Evolutionary conservation across 768 basidiomycete species (phyloP), one percentile per base, ranked within the genome.

Genomic region (Hygrophorus pudorinus): DNA sequence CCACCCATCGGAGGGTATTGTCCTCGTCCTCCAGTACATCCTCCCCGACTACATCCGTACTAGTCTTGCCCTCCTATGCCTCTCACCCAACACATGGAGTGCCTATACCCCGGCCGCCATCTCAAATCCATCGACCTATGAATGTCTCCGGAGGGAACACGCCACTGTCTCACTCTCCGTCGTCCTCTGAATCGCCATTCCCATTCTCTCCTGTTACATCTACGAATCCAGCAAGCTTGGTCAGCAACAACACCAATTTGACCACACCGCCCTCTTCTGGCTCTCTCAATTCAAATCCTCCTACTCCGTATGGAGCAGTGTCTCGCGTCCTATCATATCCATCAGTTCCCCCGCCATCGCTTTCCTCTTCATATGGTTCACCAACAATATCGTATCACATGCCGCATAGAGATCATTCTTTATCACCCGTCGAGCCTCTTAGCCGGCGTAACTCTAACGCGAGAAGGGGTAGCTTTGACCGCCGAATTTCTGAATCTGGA

Each of bases 261-360:
- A 90, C 86, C 3, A 87, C 83, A 28, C 86, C 87, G 3, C 79
- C 83, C 1, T 79, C 81, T 3, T 77, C 79, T 7, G 65, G 71
- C 9, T 76, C 75, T 3, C 67, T 73, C 41, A 67, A 69, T 31
- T 61, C 71, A 6, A 68, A 68, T 44, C 60, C 63, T 39, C 60
- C 64, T 44, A 53, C 58, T 32, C 50, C 66, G 21, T 59, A 59
- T 38, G 63, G 57, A 5, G 61, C 52, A 42, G 66, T 54, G 7
- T 60, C 55, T 5, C 61, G 67, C 43, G 65, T 69, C 11, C 67
- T 90, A 41, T 74, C 84, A 4, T 91, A 91, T 53, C 87, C 87
- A 0, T 80, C 79, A 5, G 88, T 89, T 0, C 87, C 88, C 2
- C 87, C 87, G 9, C 87, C 87, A 2, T 85, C 83, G 1, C 61